Evolutionary conservation across 2,329 filamentous ascomycete genomes (phyloP).

Genomic region (Ophiosphaerella narmari): DNA sequence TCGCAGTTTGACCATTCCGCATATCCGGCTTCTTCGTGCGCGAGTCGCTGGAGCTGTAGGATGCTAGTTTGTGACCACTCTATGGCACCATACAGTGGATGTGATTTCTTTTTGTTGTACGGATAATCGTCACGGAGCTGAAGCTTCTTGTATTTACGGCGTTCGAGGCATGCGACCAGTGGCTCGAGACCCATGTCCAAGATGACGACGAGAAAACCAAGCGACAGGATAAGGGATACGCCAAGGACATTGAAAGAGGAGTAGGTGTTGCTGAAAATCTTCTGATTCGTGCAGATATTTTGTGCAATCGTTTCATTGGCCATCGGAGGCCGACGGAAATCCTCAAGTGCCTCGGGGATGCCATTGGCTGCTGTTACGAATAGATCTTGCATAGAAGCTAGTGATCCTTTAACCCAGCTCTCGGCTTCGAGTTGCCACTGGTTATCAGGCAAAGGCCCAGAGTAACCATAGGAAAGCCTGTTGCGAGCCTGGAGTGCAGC

Average conservation of each 20-base stretch:
- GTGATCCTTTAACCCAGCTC: conserved; percentile 30
- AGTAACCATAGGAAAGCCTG: conserved; percentile 11
- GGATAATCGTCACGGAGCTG: not conserved
- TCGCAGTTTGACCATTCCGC: conserved; percentile 9
- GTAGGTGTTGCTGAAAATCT: conserved; percentile 23
- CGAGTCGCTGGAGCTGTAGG: conserved; percentile 27
- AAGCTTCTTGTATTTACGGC: conserved; percentile 3
- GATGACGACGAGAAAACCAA: conserved; percentile 25
- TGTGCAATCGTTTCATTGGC: conserved; percentile 10
- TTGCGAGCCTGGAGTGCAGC: conserved; percentile 15
- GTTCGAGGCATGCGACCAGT: conserved; percentile 7
- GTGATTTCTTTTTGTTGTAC: conserved; percentile 1
- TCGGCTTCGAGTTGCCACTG: conserved; percentile 46
- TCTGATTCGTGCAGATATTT: conserved; percentile 24
- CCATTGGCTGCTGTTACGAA: conserved; percentile 20
- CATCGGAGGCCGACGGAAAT: conserved; percentile 7
- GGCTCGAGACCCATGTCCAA: conserved; percentile 13
- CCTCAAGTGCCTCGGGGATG: conserved; percentile 1
- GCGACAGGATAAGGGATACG: conserved; percentile 13
- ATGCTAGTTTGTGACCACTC: conserved; percentile 19
- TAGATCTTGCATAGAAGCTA: conserved; percentile 36
- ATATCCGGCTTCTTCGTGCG: conserved; percentile 22
- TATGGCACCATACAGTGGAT: conserved; percentile 7
- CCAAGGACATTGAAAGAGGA: conserved; percentile 29
- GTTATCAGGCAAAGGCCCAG: conserved; percentile 29